Conservation (phyloP, 208 protist genomes). For the Leishmania guyanensis region DNA sequence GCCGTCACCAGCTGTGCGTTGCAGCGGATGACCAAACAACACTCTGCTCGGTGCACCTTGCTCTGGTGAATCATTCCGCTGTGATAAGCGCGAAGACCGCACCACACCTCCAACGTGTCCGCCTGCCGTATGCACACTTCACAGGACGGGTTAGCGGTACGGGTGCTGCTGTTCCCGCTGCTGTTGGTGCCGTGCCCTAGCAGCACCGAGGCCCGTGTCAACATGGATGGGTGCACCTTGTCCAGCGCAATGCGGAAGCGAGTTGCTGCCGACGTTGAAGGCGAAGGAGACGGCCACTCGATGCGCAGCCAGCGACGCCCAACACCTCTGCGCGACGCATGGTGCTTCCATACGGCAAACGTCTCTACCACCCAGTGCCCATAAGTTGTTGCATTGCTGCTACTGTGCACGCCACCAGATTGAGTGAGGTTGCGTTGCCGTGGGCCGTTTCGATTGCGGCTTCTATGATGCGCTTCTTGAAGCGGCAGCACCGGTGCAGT, state of each 20-base stretch:
- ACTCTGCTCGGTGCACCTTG: conserved; percentile 45
- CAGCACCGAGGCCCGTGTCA: conserved; percentile 6
- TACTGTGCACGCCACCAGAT: background rate
- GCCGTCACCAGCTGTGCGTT: conserved; percentile 47
- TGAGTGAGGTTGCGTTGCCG: background rate
- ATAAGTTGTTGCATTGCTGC: background rate
- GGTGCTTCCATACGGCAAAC: conserved; percentile 62
- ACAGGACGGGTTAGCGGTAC: conserved; percentile 13
- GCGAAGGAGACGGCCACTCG: background rate
- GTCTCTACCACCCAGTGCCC: background rate
- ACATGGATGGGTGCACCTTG: conserved; percentile 7
- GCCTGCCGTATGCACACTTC: conserved; percentile 28
- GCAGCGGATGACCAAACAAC: conserved; percentile 59
- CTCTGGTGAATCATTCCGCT: conserved; percentile 53
- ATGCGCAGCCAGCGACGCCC: conserved; percentile 45
- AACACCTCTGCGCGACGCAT: conserved; percentile 51
- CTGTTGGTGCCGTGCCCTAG: background rate
- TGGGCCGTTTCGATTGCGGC: background rate
- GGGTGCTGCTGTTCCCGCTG: background rate
- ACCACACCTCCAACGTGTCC: conserved; percentile 49
- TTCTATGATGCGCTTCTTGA: conserved; percentile 4
- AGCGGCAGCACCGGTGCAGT: conserved; percentile 12
- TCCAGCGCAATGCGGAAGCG: conserved; percentile 23
- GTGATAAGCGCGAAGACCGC: conserved; percentile 46
- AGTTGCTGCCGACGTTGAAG: background rate